These are phyloP conservation scores for Coemansia erecta DNA, from an alignment of 192 early-diverging fungal genomes.

Conservation along the genomic window DNA sequence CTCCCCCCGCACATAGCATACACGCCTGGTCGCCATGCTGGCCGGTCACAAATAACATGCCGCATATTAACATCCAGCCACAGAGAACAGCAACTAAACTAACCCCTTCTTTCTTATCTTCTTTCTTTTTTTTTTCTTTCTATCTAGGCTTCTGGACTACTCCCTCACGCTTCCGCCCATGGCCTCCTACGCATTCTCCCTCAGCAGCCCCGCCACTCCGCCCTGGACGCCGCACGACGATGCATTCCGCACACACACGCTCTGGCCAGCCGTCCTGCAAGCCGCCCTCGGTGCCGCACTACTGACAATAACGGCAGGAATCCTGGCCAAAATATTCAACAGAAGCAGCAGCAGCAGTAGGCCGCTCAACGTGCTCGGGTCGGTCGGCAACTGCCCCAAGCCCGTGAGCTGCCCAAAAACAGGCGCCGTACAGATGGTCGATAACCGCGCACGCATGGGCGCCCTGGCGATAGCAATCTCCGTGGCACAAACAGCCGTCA, in stretches of 20 bases:
- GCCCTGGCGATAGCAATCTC: not conserved
- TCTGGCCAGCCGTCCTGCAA: constrained; percentile 27
- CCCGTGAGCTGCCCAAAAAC: constrained; percentile 20
- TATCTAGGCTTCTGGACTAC: too few species aligned
- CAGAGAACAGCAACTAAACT: too few species aligned
- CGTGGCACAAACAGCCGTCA: constrained; percentile 8
- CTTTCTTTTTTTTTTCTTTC: not conserved
- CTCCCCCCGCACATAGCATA: too few species aligned
- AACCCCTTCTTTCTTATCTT: too few species aligned
- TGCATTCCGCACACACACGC: constrained; percentile 11
- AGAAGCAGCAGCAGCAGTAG: not conserved
- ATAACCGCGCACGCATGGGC: constrained; percentile 22
- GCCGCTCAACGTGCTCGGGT: not conserved
- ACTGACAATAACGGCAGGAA: not conserved
- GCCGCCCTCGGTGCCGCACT: not conserved
- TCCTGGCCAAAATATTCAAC: not conserved
- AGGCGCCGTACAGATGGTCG: constrained; percentile 19
- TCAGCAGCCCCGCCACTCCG: not conserved
- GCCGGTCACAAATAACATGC: too few species aligned
- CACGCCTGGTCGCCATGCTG: too few species aligned
- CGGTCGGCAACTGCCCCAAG: constrained; percentile 1
- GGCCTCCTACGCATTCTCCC: too few species aligned
- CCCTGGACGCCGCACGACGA: constrained; percentile 11
- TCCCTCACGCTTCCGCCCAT: too few species aligned
- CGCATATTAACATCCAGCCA: too few species aligned